A percentile compares a stretch with the other conserved stretches of the same genome.
Evolutionary conservation across 495 filamentous ascomycete genomes (phyloP).

Genomic region (Talaromyces stipitatus): DNA sequence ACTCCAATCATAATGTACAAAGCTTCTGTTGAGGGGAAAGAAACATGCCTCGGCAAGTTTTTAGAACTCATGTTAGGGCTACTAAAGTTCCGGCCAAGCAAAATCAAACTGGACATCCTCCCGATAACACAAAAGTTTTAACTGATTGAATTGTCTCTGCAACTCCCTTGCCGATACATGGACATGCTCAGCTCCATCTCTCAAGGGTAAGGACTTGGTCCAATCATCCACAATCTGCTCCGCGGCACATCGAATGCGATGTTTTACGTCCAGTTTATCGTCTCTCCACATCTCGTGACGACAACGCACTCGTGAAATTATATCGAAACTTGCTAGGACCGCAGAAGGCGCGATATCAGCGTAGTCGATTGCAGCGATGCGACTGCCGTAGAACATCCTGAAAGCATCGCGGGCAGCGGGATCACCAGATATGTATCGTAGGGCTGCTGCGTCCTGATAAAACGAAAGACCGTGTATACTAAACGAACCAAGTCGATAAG

Average conservation of each 20-base stretch:
- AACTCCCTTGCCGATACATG: background rate
- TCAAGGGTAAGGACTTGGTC: background rate
- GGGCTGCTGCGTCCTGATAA: background rate
- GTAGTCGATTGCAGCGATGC: background rate
- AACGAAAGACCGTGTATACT: background rate
- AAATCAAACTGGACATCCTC: background rate
- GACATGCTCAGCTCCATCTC: background rate
- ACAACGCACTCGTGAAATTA: background rate
- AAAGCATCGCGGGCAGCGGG: background rate
- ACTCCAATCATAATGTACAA: no score
- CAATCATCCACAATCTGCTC: conserved; percentile 1
- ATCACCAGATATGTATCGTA: background rate
- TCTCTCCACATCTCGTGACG: background rate
- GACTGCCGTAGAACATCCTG: background rate
- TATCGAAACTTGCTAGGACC: background rate
- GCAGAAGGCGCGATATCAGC: background rate
- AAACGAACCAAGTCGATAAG: background rate
- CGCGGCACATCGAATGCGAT: background rate
- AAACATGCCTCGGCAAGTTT: background rate
- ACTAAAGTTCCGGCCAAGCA: background rate
- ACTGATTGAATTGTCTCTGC: background rate
- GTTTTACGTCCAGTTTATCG: background rate
- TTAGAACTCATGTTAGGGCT: background rate
- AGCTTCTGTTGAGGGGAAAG: background rate
- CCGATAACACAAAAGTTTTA: background rate